phyloP scores from a whole-genome alignment of 768 basidiomycete genomes.

The Pulveroboletus sp. region DNA sequence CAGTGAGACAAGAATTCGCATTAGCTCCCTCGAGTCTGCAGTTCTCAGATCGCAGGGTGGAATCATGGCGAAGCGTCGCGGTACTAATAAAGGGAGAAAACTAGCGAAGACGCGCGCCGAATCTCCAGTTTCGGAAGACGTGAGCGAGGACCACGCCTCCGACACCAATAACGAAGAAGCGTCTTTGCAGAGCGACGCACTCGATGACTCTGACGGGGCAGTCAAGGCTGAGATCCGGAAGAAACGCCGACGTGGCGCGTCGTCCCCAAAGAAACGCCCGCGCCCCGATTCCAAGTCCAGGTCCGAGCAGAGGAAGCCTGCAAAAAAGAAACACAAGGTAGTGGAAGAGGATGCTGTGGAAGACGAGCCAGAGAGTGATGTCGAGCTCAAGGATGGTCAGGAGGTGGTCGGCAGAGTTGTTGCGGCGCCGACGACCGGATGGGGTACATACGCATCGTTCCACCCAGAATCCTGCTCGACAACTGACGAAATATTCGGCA shows the following conservation, averaged over 20 bases:
- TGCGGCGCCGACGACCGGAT: conserved; percentile 78
- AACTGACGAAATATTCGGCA: conserved; percentile 23
- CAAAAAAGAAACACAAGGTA: conserved; percentile 26
- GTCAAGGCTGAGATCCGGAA: conserved; percentile 4
- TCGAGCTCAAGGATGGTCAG: conserved; percentile 58
- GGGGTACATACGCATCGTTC: conserved; percentile 40
- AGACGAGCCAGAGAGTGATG: conserved; percentile 35
- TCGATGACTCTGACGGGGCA: conserved; percentile 37
- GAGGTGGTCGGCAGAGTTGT: conserved; percentile 73
- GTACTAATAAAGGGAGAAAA: conserved; percentile 4
- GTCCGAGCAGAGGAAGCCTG: conserved; percentile 13
- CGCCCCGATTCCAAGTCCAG: conserved; percentile 16
- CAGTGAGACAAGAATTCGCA: too few relatives aligned
- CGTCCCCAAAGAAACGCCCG: conserved; percentile 28
- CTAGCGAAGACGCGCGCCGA: neutral
- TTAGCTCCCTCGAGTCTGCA: too few relatives aligned
- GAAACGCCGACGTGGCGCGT: conserved; percentile 22
- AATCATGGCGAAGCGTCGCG: conserved; percentile 20
- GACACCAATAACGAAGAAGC: conserved; percentile 14
- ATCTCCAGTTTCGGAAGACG: conserved; percentile 7
- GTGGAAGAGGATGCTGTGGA: conserved; percentile 9
- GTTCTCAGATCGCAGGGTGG: too few relatives aligned
- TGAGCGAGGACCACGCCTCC: conserved; percentile 10
- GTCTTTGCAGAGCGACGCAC: conserved; percentile 41
- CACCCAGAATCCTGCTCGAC: neutral